Base-by-base conservation (phyloP, 768 basidiomycete species). In the Stropharia rugosoannulata region DNA sequence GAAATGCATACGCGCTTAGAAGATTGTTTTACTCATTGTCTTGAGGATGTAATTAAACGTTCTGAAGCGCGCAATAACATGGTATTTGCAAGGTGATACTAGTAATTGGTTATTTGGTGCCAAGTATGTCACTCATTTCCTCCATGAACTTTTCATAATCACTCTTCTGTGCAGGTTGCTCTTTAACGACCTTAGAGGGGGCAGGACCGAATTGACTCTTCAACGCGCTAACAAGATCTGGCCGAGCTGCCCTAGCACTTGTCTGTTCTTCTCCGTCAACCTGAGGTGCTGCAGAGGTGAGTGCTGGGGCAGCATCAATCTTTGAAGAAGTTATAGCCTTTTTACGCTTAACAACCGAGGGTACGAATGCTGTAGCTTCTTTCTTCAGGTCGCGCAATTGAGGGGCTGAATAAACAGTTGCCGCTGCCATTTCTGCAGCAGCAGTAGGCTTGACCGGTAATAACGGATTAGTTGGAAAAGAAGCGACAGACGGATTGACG, bases 321-420 rank as follows among this genome's bases (percentile, higher is more conserved):
- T 74, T 80, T 1, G 74, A 67, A 18, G 73, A 57, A 5, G 72
- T 62, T 4, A 68, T 63, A 16, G 73, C 70, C 57, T 80, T 87
- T 70, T 89, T 94, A 45, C 91, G 83, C 70, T 92, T 93, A 49
- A 96, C 72, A 3, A 89, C 78, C 1, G 86, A 68, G 3, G 97
- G 97, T 4, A 98, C 84, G 64, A 99, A 98, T 0, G 90, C 85
- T 0, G 93, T 96, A 8, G 90, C 89, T 69, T 99, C 97, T 70
- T 93, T 95, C 75, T 95, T 93, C 58, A 98, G 77, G 71, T 99
- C 93, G 12, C 96, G 89, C 49, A 99, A 71, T 66, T 93, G 80
- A 4, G 97, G 93, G 43, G 78, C 93, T 2, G 95, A 94, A 18
- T 83, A 87, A 49, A 98, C 86, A 2, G 83, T 89, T 1, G 91